Evolutionary conservation across 2,329 filamentous ascomycete species (phyloP).

Genomic region (Fusarium illudens): DNA sequence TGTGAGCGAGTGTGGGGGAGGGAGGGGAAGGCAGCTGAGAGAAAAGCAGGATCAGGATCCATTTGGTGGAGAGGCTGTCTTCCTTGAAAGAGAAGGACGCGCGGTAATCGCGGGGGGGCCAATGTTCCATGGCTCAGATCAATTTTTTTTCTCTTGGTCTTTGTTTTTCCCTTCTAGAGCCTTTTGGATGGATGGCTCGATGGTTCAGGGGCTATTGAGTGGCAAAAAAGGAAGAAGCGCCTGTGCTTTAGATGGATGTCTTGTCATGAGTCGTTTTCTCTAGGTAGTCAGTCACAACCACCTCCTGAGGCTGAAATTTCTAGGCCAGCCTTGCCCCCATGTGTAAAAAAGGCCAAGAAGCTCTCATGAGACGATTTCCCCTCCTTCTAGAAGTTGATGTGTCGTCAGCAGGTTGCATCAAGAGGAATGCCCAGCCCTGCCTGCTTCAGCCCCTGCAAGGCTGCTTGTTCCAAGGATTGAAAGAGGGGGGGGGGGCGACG

Average conservation of each 20-base stretch:
- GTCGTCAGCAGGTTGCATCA: conserved; percentile 33
- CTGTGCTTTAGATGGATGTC: not conserved
- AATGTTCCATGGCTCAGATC: not conserved
- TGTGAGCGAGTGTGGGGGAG: conserved; percentile 25
- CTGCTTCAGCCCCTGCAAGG: conserved; percentile 30
- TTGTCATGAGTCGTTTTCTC: conserved; percentile 22
- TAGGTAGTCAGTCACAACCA: too few relatives aligned
- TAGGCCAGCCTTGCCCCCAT: not conserved
- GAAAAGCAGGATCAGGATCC: not conserved
- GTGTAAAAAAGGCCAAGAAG: not conserved
- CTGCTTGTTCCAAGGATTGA: conserved; percentile 11
- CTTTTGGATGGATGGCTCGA: not conserved
- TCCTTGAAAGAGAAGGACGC: conserved; percentile 10
- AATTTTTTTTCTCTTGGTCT: not conserved
- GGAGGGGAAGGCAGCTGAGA: not conserved
- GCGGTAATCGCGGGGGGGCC: conserved; percentile 33
- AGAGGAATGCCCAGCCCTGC: too few relatives aligned
- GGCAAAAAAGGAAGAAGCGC: conserved; percentile 26
- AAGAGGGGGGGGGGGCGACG: not conserved
- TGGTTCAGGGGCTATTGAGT: conserved; percentile 21
- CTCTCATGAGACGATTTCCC: not conserved
- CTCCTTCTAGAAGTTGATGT: conserved; percentile 18
- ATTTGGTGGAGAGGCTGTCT: not conserved
- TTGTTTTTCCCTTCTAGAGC: not conserved
- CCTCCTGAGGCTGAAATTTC: conserved; percentile 4